Percentiles rank a stretch among this genome's conserved stretches.
These are phyloP conservation scores for Zanthoxylum bungeanum DNA, from an alignment of 345 rosid species.

Conservation along the genomic window DNA sequence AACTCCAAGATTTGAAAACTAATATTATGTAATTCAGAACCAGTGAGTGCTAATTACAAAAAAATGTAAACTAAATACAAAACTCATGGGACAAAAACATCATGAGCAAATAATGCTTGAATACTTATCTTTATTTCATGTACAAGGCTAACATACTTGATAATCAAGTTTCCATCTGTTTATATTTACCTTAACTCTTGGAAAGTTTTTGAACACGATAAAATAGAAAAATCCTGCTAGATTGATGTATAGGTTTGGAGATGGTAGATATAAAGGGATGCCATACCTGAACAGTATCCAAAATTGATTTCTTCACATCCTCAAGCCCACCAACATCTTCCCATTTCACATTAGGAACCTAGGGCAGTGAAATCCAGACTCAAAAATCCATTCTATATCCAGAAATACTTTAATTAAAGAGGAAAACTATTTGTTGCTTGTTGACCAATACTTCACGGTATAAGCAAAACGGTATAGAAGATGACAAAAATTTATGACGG, in stretches of 20 bases:
- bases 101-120: slow-evolving; percentile 9
- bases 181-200: neutral
- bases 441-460: neutral
- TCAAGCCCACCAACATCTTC: slow-evolving; percentile 99
- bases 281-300: slow-evolving; percentile 89
- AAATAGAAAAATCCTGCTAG: neutral
- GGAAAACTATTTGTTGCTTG: slow-evolving; percentile 1
- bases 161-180: neutral
- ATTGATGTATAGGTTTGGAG: neutral
- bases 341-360: slow-evolving; percentile 97
- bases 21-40: slow-evolving; percentile 5
- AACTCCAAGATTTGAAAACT: slow-evolving; percentile 35
- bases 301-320: slow-evolving; percentile 87
- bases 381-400: neutral
- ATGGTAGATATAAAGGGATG: slow-evolving; percentile 10
- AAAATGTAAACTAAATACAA: slow-evolving; percentile 1
- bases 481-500: neutral
- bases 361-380: slow-evolving; percentile 13
- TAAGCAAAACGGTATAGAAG: neutral
- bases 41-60: neutral
- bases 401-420: slow-evolving; percentile 11
- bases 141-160: slow-evolving; percentile 1
- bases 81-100: neutral
- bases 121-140: neutral
- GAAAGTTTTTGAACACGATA: neutral